These are phyloP conservation scores for Cucumis hystrix DNA, from an alignment of 306 rosid species.

Conservation along the genomic window DNA sequence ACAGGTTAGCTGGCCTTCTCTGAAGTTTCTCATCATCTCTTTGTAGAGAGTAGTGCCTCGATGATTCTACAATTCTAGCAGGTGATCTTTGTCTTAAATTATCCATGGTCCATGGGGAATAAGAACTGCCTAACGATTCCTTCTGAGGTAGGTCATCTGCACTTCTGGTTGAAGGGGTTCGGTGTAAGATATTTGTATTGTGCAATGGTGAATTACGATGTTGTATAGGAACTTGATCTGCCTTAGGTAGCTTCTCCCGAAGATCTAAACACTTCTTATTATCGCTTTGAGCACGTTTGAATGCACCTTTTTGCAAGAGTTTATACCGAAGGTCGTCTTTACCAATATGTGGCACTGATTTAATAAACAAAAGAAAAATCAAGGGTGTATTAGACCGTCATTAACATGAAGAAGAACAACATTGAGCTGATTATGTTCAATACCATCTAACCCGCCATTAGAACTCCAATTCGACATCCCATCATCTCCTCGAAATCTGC, in stretches of 20 bases:
- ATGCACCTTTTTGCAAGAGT: constrained; percentile 59
- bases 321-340: constrained; percentile 79
- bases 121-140: constrained; percentile 55
- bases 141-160: constrained; percentile 44
- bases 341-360: constrained; percentile 35
- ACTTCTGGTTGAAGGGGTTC: constrained; percentile 43
- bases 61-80: constrained; percentile 20
- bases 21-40: constrained; percentile 22
- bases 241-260: constrained; percentile 73
- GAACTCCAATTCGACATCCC: constrained; percentile 20
- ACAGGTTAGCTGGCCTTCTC: constrained; percentile 42
- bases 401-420: not conserved
- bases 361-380: not conserved
- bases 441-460: constrained; percentile 47
- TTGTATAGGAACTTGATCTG: constrained; percentile 10
- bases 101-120: constrained; percentile 69
- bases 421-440: constrained; percentile 13
- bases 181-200: constrained; percentile 30
- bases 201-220: constrained; percentile 28
- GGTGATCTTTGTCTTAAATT: constrained; percentile 51
- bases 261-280: constrained; percentile 50
- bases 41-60: constrained; percentile 26
- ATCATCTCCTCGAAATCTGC: constrained; percentile 60
- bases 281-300: constrained; percentile 28
- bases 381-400: constrained; percentile 10